Conservation (phyloP, 148 eudicot species). For the Spergularia marina region DNA sequence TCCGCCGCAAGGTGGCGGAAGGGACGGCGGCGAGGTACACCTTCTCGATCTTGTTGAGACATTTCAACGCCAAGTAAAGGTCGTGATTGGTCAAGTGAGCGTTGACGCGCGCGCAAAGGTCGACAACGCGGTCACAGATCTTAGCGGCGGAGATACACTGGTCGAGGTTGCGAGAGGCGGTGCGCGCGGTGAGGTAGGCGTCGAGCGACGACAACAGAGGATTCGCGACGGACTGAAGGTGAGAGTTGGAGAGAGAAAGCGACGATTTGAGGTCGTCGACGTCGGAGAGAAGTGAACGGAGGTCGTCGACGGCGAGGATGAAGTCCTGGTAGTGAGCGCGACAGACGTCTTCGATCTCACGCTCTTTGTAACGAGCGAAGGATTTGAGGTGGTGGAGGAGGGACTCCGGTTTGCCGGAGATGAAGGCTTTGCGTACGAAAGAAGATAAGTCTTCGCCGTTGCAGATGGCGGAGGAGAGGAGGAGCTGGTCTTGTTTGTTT, state of each 20-base stretch:
- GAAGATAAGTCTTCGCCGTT: conserved; percentile 90
- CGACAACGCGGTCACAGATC: conserved; percentile 41
- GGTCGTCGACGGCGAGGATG: conserved; percentile 91
- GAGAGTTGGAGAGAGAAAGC: conserved; percentile 55
- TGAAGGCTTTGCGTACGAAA: conserved; percentile 74
- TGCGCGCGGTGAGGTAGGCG: conserved; percentile 50
- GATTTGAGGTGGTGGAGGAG: conserved; percentile 66
- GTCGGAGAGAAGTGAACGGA: conserved; percentile 84
- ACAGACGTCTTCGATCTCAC: conserved; percentile 84
- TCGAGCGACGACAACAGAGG: conserved; percentile 69
- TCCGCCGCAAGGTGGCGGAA: conserved; percentile 50
- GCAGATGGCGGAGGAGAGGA: conserved; percentile 81
- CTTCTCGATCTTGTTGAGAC: conserved; percentile 59
- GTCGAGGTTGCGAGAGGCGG: conserved; percentile 42
- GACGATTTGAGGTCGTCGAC: conserved; percentile 82
- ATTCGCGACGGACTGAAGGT: conserved; percentile 58
- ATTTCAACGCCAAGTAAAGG: conserved; percentile 67
- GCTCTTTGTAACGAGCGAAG: conserved; percentile 68
- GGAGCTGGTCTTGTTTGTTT: conserved; percentile 73
- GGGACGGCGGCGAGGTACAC: conserved; percentile 44
- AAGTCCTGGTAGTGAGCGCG: conserved; percentile 94
- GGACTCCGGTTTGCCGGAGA: conserved; percentile 70
- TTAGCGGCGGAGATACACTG: conserved; percentile 41
- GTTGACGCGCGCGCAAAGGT: conserved; percentile 66
- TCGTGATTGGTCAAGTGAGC: conserved; percentile 43